phyloP scores from a whole-genome alignment of 208 protist species.

The Borovskyia barvae region DNA sequence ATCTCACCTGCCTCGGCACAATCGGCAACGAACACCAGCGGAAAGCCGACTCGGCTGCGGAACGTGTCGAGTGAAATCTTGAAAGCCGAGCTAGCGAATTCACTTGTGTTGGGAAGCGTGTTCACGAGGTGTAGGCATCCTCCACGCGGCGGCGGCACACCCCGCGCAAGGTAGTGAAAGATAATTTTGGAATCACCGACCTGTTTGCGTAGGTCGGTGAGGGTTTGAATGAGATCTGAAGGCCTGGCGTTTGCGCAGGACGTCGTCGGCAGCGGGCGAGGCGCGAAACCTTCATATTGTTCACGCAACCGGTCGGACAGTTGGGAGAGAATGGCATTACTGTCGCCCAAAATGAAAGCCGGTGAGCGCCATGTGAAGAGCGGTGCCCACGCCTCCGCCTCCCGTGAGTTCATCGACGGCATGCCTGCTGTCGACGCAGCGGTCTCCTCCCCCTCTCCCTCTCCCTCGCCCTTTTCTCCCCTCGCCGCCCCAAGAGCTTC shows the following conservation, averaged over 20 bases:
- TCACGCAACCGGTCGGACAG: slow-evolving; percentile 59
- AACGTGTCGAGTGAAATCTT: slow-evolving; percentile 63
- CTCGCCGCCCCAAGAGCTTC: slow-evolving; percentile 21
- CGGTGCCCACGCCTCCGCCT: slow-evolving; percentile 30
- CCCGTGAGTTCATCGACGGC: slow-evolving; percentile 16
- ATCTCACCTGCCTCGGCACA: slow-evolving; percentile 72
- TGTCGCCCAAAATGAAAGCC: slow-evolving; percentile 58
- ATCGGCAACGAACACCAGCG: slow-evolving; percentile 83
- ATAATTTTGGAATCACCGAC: slow-evolving; percentile 73
- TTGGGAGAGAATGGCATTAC: slow-evolving; percentile 42
- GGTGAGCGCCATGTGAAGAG: slow-evolving; percentile 79
- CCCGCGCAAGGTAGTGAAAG: slow-evolving; percentile 80
- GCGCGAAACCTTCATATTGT: slow-evolving; percentile 73
- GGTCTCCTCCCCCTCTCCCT: too few species aligned
- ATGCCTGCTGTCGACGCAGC: slow-evolving; percentile 1
- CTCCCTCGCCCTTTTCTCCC: slow-evolving; percentile 17
- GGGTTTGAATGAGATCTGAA: slow-evolving; percentile 52
- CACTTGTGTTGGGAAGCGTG: slow-evolving; percentile 13
- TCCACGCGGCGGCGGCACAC: slow-evolving; percentile 48
- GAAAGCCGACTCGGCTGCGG: slow-evolving; percentile 53
- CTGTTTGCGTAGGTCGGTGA: slow-evolving; percentile 62
- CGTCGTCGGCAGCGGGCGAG: slow-evolving; percentile 48
- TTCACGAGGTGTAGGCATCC: slow-evolving; percentile 56
- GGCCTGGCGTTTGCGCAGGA: slow-evolving; percentile 53
- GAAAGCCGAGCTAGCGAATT: slow-evolving; percentile 27